Percentiles rank a stretch among this genome's conserved stretches.
Evolutionary conservation across 768 basidiomycete genomes (phyloP).

Genomic region (Cystobasidium onofrii): DNA sequence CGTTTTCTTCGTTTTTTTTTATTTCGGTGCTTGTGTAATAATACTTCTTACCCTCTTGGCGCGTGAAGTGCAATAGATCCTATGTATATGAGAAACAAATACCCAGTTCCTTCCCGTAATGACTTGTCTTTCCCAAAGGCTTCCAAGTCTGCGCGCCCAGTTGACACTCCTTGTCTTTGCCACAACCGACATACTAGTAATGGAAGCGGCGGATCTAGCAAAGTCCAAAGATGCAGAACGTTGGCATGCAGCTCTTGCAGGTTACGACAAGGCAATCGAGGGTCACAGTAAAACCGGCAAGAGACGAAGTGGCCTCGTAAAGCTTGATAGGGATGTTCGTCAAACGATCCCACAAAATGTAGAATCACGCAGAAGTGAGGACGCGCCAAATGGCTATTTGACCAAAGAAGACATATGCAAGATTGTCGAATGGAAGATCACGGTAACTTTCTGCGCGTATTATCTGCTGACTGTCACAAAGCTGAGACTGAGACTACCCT

Average conservation of each 20-base stretch:
- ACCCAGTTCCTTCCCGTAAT: not conserved
- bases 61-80: not conserved
- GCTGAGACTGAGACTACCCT: not conserved
- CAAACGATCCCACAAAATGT: not conserved
- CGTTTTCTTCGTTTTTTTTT: not conserved
- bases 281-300: conserved; percentile 1
- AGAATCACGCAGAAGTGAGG: not conserved
- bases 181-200: not conserved
- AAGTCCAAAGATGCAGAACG: not conserved
- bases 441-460: conserved; percentile 21
- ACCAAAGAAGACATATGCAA: conserved; percentile 26
- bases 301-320: conserved; percentile 9
- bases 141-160: not conserved
- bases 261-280: not conserved
- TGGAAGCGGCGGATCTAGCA: not conserved
- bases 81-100: not conserved
- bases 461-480: too few relatives aligned
- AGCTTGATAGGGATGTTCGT: conserved; percentile 13
- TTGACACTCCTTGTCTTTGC: not conserved
- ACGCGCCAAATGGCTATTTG: not conserved
- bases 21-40: too few relatives aligned
- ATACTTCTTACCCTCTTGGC: too few relatives aligned
- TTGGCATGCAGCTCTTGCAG: not conserved
- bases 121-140: not conserved
- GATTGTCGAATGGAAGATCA: conserved; percentile 37